These are phyloP conservation scores for Angophora floribunda DNA, from an alignment of 345 rosid genomes.

Conservation along the genomic window DNA sequence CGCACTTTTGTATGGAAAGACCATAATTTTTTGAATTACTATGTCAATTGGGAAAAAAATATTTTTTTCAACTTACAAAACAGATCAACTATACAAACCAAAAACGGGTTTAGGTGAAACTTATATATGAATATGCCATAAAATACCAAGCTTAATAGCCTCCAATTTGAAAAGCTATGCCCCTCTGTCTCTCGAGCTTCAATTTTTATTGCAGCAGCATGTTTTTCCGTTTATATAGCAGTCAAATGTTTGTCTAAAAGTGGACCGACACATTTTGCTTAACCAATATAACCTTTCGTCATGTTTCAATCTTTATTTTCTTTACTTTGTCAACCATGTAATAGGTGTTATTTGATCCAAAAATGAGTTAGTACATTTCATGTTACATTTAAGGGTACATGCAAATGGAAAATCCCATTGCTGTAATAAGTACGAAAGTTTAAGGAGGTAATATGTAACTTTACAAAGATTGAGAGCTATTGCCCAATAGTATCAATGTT, in stretches of 20 bases:
- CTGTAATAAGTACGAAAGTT: background rate
- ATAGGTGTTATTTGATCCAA: background rate
- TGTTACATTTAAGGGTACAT: background rate
- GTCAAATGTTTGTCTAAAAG: background rate
- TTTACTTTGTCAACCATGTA: background rate
- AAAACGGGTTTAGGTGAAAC: background rate
- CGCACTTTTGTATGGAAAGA: too few relatives aligned
- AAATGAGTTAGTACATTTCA: background rate
- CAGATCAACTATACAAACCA: accelerated
- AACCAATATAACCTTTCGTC: background rate
- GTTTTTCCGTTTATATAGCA: background rate
- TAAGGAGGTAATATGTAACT: background rate
- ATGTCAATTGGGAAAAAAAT: too few relatives aligned
- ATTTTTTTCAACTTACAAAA: background rate
- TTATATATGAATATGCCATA: background rate
- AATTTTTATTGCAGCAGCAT: background rate
- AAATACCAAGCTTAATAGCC: background rate
- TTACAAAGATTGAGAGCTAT: background rate
- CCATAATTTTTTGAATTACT: too few relatives aligned
- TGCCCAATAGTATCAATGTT: background rate
- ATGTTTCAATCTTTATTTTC: background rate
- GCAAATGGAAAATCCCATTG: background rate
- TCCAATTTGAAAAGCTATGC: background rate
- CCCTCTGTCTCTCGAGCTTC: accelerated
- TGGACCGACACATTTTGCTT: background rate